Conservation (phyloP, 73 alveolate genomes). For the Paramecium caudatum region DNA sequence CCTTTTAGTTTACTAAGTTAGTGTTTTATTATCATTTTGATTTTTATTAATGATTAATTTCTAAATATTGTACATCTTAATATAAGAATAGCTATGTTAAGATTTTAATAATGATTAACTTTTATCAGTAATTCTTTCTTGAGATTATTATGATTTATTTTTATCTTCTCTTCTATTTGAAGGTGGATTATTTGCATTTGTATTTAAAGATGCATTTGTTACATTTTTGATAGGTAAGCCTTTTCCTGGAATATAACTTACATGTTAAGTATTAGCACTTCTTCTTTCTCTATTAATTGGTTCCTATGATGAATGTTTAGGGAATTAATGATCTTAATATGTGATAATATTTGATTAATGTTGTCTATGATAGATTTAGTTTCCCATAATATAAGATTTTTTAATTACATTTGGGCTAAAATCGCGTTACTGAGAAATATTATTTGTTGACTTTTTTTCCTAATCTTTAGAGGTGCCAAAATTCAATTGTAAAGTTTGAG, state of each 20-base stretch:
- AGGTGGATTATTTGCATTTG: not conserved
- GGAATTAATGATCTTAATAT: not conserved
- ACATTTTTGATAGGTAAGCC: not conserved
- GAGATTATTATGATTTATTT: constrained; percentile 3
- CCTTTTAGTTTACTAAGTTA: constrained; percentile 25
- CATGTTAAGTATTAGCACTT: constrained; percentile 6
- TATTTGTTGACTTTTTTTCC: not conserved
- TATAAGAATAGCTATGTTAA: not conserved
- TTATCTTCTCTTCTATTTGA: constrained; percentile 30
- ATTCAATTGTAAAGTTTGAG: not conserved
- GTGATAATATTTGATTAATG: constrained; percentile 8
- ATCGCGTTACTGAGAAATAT: not conserved
- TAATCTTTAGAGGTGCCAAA: not conserved
- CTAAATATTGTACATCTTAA: not conserved
- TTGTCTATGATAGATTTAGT: not conserved
- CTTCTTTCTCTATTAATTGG: constrained; percentile 7
- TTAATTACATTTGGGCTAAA: not conserved
- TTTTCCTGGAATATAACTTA: constrained; percentile 43
- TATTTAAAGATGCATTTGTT: not conserved
- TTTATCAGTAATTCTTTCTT: not conserved
- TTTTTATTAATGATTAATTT: constrained; percentile 26
- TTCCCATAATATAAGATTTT: constrained; percentile 25
- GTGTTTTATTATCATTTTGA: constrained; percentile 18
- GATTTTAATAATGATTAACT: constrained; percentile 36
- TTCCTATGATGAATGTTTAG: not conserved